These are phyloP conservation scores for Halophytophthora polymorphica DNA, from an alignment of 352 stramenopile genomes.

Conservation along the genomic window DNA sequence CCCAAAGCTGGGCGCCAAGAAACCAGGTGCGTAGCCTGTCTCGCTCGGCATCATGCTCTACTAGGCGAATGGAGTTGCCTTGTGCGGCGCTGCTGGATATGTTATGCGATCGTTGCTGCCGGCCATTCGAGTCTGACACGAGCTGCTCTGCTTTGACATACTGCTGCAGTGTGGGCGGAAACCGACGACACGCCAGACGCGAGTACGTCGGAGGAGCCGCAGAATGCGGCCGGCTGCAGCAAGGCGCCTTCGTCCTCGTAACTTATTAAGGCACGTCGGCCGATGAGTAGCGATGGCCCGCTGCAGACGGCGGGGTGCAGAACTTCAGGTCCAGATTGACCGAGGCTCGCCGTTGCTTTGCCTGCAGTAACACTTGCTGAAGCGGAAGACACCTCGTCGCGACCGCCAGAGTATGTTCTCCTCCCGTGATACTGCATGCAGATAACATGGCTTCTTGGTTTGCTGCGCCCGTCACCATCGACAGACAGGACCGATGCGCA, in stretches of 20 bases:
- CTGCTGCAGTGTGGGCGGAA: constrained; percentile 64
- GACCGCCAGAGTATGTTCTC: too few relatives aligned
- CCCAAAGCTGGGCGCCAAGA: constrained; percentile 69
- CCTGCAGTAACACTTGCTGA: too few relatives aligned
- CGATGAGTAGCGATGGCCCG: too few relatives aligned
- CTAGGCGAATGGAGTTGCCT: background rate
- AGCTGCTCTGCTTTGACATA: background rate
- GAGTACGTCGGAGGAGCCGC: constrained; percentile 10
- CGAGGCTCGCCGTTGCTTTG: too few relatives aligned
- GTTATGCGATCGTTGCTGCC: background rate
- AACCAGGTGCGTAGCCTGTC: constrained; percentile 50
- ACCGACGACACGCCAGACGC: constrained; percentile 24
- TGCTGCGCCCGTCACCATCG: too few relatives aligned
- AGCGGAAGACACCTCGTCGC: too few relatives aligned
- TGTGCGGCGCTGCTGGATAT: background rate
- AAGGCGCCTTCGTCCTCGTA: constrained; percentile 6
- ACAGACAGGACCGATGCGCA: too few relatives aligned
- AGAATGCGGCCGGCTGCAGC: background rate
- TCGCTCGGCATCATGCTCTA: background rate
- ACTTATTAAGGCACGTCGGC: background rate
- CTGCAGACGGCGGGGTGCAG: too few relatives aligned
- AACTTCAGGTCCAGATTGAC: too few relatives aligned
- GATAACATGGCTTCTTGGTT: too few relatives aligned
- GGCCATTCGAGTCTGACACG: background rate
- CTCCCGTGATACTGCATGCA: too few relatives aligned